These are phyloP conservation scores for Globisporangium nagaii DNA, from an alignment of 352 stramenopile species.

Conservation along the genomic window DNA sequence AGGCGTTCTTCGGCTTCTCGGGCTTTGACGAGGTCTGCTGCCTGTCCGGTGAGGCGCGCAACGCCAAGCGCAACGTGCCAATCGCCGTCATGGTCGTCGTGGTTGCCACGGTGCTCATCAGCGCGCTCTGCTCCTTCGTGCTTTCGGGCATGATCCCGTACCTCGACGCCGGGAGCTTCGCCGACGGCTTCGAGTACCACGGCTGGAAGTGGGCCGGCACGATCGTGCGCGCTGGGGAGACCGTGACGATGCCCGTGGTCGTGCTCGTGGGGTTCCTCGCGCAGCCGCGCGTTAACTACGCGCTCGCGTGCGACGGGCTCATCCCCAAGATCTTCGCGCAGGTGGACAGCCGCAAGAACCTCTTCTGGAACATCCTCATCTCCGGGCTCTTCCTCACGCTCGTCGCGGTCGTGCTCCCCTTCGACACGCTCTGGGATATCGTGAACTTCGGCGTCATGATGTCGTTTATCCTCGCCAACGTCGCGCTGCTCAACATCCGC, in stretches of 20 bases:
- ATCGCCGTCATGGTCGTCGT: slow-evolving; percentile 54
- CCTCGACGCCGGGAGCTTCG: slow-evolving; percentile 31
- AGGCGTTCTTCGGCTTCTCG: slow-evolving; percentile 52
- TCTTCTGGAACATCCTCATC: background rate
- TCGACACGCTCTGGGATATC: slow-evolving; percentile 1
- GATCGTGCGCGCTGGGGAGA: slow-evolving; percentile 48
- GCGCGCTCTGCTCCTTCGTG: slow-evolving; percentile 68
- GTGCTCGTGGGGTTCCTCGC: slow-evolving; percentile 91
- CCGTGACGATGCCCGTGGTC: slow-evolving; percentile 90
- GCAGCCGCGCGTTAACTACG: slow-evolving; percentile 91
- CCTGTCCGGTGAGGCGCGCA: slow-evolving; percentile 39
- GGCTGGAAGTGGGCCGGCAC: slow-evolving; percentile 34
- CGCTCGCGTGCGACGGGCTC: slow-evolving; percentile 90
- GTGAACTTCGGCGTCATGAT: background rate
- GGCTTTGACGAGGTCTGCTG: slow-evolving; percentile 88
- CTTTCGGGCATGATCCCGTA: slow-evolving; percentile 75
- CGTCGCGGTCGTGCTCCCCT: background rate
- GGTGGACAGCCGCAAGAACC: background rate
- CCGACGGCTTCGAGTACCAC: slow-evolving; percentile 9
- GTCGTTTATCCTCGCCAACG: background rate
- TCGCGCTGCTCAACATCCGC: slow-evolving; percentile 44
- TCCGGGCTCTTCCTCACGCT: background rate
- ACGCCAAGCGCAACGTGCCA: slow-evolving; percentile 44
- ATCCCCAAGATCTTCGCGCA: slow-evolving; percentile 84
- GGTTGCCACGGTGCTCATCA: slow-evolving; percentile 32